Evolutionary conservation across 306 rosid species (phyloP), one percentile per base, ranked within the genome.

Genomic region (Trichosanthes cucumerina): DNA sequence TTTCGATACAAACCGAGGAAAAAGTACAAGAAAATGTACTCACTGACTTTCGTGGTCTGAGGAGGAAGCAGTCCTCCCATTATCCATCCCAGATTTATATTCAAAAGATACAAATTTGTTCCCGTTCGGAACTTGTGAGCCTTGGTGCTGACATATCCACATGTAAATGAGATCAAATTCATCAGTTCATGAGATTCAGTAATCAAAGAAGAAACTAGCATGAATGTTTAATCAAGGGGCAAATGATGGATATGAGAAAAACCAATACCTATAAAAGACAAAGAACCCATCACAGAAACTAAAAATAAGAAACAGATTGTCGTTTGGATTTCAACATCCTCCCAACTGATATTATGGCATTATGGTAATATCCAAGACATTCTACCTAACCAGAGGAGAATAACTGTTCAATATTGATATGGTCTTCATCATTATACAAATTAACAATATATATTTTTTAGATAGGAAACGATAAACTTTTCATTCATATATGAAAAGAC

Each of bases 1-100:
- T 16, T 39, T 18, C 49, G 79, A 34, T 36, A 71, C 54, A 26
- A 33, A 38, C 28, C 19, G 14, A 73, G 23, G 73, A 77, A 5
- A 79, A 64, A 46, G 43, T 38, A 28, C 23, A 60, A 79, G 33
- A 39, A 31, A 75, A 62, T 78, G 71, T 82, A 88, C 96, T 87
- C 82, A 95, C 99, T 92, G 98, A 88, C 99, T 95, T 88, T 95
- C 99, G 52, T 78, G 97, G 68, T 95, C 99, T 1, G 99, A 92
- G 49, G 99, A 95, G 87, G 99, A 95, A 83, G 92, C 92, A 49
- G 95, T 89, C 87, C 93, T 91, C 84, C 97, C 99, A 86, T 88
- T 91, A 85, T 95, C 97, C 99, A 95, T 95, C 73, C 97, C 99
- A 74, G 99, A 91, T 86, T 95, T 95, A 84, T 91, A 95, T 83